Base-by-base conservation (phyloP, 192 early-diverging fungal genomes). In the Backusella parvicylindrica region DNA sequence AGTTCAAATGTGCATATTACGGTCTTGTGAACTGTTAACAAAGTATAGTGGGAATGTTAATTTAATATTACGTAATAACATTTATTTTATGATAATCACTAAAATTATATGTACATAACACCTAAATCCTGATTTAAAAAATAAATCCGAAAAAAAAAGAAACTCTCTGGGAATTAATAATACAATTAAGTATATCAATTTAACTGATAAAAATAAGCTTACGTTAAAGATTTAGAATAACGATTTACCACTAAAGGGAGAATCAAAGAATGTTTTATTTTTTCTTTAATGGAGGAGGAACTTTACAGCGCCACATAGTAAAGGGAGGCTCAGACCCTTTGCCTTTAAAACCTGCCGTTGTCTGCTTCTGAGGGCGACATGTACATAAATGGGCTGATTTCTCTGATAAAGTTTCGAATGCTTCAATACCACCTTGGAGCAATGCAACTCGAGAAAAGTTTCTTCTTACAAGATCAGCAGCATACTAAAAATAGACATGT, bases 361-460 rank as follows among this genome's bases (percentile, higher is more conserved):
- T 82, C 38, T 82, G 77, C 49, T 77, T 83, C 13, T 70, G 73
- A 9, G 81, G 70, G 12, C 77, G 76, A 69, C 84, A 86, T 0
- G 66, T 13, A 37, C 84, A 86, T 21, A 85, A 26, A 36, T 70
- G 56, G 7, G 68, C 68, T 0, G 41, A 70, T 28, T 72, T 69
- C 33, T 64, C 41, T 70, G 72, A 31, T 2, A 50, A n/a, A 0
- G 70, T 56, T 1, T 80, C 76, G 18, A 89, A 70, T 13, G 86
- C 86, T 33, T 83, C 81, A 12, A 89, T 82, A 0, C 88, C 85
- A 12, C 88, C 88, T 56, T 85, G 82, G 40, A 89, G 70, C 6
- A 84, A 73, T 2, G 84, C 83, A 12, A 86, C 85, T 28, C 85
- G 74, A 26, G 80, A 33, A 43, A 89, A 88, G 2, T 75, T 50